These are phyloP conservation scores for Marvania coccoides DNA, from an alignment of 139 green algal species.

Conservation along the genomic window DNA sequence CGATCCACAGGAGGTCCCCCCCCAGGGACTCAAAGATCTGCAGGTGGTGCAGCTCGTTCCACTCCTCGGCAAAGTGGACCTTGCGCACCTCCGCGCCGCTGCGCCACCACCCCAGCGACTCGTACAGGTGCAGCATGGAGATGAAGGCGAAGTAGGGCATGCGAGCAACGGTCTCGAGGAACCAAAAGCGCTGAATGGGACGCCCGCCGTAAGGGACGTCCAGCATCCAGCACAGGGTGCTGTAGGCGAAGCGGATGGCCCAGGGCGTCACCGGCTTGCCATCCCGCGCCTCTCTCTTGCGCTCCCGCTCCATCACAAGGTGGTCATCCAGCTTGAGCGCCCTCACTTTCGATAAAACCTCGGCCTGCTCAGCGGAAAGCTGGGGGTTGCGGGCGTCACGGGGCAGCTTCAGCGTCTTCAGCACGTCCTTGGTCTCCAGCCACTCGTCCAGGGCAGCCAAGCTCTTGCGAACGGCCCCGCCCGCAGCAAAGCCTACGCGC, in stretches of 20 bases:
- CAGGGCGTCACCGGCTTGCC: slow-evolving; percentile 2
- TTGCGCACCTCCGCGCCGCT: slow-evolving; percentile 71
- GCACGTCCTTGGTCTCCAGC: slow-evolving; percentile 35
- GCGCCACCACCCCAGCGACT: slow-evolving; percentile 83
- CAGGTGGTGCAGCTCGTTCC: slow-evolving; percentile 86
- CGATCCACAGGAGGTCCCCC: slow-evolving; percentile 83
- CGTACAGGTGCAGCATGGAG: slow-evolving; percentile 89
- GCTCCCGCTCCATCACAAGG: slow-evolving; percentile 68
- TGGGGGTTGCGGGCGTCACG: neutral
- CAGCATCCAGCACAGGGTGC: slow-evolving; percentile 58
- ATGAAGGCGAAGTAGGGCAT: slow-evolving; percentile 98
- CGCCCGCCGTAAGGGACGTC: slow-evolving; percentile 66
- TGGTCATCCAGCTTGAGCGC: slow-evolving; percentile 68
- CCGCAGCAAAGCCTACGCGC: neutral
- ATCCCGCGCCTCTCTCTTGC: slow-evolving; percentile 22
- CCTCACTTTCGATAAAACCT: slow-evolving; percentile 35
- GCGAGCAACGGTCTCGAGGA: slow-evolving; percentile 85
- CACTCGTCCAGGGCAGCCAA: slow-evolving; percentile 21
- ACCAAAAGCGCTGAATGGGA: slow-evolving; percentile 83
- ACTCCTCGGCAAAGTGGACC: slow-evolving; percentile 92
- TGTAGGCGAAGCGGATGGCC: slow-evolving; percentile 55
- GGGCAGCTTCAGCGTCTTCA: slow-evolving; percentile 35
- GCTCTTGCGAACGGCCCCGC: neutral
- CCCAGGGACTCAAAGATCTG: slow-evolving; percentile 96
- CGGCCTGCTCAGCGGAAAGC: slow-evolving; percentile 9